Conservation (phyloP, 805 yeast species). For the Yamadazyma insecticola region DNA sequence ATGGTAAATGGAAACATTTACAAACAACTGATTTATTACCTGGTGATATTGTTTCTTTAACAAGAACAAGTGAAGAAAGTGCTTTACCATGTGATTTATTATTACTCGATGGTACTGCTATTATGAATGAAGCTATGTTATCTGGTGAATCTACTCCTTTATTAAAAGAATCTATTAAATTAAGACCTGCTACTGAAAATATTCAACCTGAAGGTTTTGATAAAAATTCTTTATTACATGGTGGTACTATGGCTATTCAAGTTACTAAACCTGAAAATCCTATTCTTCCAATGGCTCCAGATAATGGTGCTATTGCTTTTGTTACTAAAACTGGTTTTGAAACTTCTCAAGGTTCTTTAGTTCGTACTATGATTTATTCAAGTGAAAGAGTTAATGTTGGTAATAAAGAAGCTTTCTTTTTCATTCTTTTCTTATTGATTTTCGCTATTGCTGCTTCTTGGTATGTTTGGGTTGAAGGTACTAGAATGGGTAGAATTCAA, state of each 20-base stretch:
- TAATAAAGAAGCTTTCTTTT: conserved; percentile 88
- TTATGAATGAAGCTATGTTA: conserved; percentile 97
- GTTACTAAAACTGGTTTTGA: conserved; percentile 97
- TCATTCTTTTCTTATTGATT: conserved; percentile 80
- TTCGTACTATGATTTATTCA: conserved; percentile 95
- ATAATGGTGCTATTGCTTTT: conserved; percentile 84
- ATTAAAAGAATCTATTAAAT: conserved; percentile 82
- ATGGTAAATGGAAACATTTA: conserved; percentile 61
- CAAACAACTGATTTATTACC: conserved; percentile 79
- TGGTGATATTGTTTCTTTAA: conserved; percentile 83
- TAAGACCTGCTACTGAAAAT: conserved; percentile 68
- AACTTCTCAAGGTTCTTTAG: conserved; percentile 95
- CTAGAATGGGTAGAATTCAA: conserved; percentile 91
- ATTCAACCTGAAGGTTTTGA: conserved; percentile 80
- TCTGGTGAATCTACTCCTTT: conserved; percentile 98
- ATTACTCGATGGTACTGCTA: conserved; percentile 83
- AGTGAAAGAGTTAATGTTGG: conserved; percentile 96
- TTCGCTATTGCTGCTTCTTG: conserved; percentile 95
- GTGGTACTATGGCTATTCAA: conserved; percentile 95
- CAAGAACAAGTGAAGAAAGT: conserved; percentile 84
- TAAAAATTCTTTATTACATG: conserved; percentile 82
- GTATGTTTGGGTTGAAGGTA: conserved; percentile 98
- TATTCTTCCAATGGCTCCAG: conserved; percentile 67
- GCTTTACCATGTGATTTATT: conserved; percentile 94
- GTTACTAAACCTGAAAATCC: conserved; percentile 65